phyloP scores from a whole-genome alignment of 495 filamentous ascomycete genomes.

The Delitschia confertaspora region DNA sequence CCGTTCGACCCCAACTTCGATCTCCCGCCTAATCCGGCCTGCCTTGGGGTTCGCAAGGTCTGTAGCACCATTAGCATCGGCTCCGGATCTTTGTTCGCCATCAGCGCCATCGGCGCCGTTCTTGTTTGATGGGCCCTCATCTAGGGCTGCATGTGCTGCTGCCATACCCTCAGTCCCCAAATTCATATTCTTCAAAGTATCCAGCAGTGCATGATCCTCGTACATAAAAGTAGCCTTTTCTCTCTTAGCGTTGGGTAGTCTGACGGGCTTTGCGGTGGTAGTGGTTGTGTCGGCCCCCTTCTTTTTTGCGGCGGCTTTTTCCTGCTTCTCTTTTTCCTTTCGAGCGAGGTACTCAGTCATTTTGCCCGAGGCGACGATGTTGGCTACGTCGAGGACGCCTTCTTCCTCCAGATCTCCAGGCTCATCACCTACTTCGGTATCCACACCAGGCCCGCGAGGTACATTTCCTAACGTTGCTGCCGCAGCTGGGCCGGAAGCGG shows the following conservation, averaged over 20 bases:
- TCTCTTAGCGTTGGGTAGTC: slow-evolving; percentile 75
- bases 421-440: slow-evolving; percentile 45
- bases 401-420: slow-evolving; percentile 53
- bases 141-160: slow-evolving; percentile 33
- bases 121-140: slow-evolving; percentile 37
- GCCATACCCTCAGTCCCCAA: slow-evolving; percentile 35
- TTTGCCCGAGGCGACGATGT: slow-evolving; percentile 83
- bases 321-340: slow-evolving; percentile 85
- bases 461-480: slow-evolving; percentile 33
- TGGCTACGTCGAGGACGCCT: slow-evolving; percentile 87
- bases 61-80: slow-evolving; percentile 23
- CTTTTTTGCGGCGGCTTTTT: slow-evolving; percentile 54
- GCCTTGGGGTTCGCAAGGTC: slow-evolving; percentile 33
- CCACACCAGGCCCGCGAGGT: slow-evolving; percentile 45
- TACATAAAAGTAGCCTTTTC: slow-evolving; percentile 70
- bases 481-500: slow-evolving; percentile 34
- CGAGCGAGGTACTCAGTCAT: slow-evolving; percentile 85
- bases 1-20: slow-evolving; percentile 80
- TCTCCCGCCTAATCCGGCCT: slow-evolving; percentile 51
- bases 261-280: slow-evolving; percentile 43
- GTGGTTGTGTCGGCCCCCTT: slow-evolving; percentile 40
- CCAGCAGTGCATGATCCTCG: slow-evolving; percentile 61
- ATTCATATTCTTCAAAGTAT: slow-evolving; percentile 48
- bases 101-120: slow-evolving; percentile 28
- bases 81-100: slow-evolving; percentile 17